Percentiles rank a stretch among this genome's conserved stretches.
These are phyloP conservation scores for Ustilago cynodontis DNA, from an alignment of 1,284 basidiomycete species.

Conservation along the genomic window DNA sequence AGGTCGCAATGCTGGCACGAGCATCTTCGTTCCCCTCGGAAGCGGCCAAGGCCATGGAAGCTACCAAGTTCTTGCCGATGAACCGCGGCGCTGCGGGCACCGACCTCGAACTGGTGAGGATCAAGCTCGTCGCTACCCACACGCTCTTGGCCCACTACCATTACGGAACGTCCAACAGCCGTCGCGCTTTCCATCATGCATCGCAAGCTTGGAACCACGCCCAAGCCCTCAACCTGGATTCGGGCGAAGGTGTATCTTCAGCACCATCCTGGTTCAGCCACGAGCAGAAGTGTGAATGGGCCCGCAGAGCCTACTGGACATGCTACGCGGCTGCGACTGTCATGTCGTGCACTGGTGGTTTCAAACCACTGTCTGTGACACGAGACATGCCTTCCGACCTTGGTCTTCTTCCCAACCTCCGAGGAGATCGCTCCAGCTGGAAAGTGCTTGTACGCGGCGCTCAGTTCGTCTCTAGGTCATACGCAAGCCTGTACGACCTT, in stretches of 20 bases:
- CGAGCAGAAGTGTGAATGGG: constrained; percentile 61
- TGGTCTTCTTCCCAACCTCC: constrained; percentile 49
- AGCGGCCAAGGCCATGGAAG: constrained; percentile 31
- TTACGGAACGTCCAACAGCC: constrained; percentile 53
- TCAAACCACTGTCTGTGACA: constrained; percentile 49
- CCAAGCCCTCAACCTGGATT: constrained; percentile 50
- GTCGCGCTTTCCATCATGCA: constrained; percentile 55
- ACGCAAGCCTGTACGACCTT: constrained; percentile 56
- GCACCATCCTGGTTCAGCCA: constrained; percentile 52
- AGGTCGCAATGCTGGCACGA: constrained; percentile 36
- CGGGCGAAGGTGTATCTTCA: constrained; percentile 21
- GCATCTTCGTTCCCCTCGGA: constrained; percentile 42
- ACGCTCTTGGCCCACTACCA: constrained; percentile 60
- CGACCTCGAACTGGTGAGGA: constrained; percentile 54
- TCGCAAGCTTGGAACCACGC: constrained; percentile 60
- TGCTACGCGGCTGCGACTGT: constrained; percentile 58
- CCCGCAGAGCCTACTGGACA: constrained; percentile 58
- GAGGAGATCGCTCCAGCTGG: constrained; percentile 54
- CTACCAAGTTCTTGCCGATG: constrained; percentile 28
- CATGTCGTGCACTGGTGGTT: constrained; percentile 61
- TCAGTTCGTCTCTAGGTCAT: constrained; percentile 58
- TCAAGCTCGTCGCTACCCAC: constrained; percentile 62
- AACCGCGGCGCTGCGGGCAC: constrained; percentile 24
- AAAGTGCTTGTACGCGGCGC: constrained; percentile 59
- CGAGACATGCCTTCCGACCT: constrained; percentile 55